Conservation (phyloP, 495 filamentous ascomycete species). For the Delitschia confertaspora region DNA sequence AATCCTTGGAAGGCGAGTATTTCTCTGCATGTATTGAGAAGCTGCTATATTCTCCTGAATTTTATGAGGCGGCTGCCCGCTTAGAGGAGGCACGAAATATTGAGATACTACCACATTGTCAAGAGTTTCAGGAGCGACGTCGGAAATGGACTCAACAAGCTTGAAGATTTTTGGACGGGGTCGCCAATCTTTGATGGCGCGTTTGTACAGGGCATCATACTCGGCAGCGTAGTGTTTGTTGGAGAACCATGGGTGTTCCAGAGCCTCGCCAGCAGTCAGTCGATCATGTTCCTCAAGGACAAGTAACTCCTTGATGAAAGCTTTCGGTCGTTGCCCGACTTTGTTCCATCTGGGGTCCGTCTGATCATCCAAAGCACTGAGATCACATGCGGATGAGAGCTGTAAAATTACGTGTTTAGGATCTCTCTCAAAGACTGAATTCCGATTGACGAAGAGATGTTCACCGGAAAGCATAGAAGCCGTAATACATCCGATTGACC, state of each 20-base stretch:
- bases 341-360: conserved; percentile 31
- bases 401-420: conserved; percentile 23
- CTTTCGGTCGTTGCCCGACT: conserved; percentile 39
- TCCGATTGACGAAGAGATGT: conserved; percentile 34
- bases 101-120: background rate
- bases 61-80: too few species aligned
- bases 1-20: too few species aligned
- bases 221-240: conserved; percentile 34
- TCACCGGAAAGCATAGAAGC: conserved; percentile 44
- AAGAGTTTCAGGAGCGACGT: too few species aligned
- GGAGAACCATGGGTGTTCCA: conserved; percentile 53
- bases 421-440: conserved; percentile 13
- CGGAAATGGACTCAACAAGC: conserved; percentile 24
- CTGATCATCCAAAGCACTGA: conserved; percentile 33
- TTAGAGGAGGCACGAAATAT: conserved; percentile 3
- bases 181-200: conserved; percentile 43
- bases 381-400: conserved; percentile 28
- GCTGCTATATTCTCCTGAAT: too few species aligned
- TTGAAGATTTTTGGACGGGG: conserved; percentile 21
- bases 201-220: conserved; percentile 43
- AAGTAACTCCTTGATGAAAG: conserved; percentile 49
- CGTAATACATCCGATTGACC: conserved; percentile 51
- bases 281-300: conserved; percentile 43
- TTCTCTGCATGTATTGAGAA: too few species aligned
- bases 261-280: conserved; percentile 47